A percentile compares a stretch with the other conserved stretches of the same genome.
phyloP scores from a whole-genome alignment of 345 rosid species.

The Linum lewisii region DNA sequence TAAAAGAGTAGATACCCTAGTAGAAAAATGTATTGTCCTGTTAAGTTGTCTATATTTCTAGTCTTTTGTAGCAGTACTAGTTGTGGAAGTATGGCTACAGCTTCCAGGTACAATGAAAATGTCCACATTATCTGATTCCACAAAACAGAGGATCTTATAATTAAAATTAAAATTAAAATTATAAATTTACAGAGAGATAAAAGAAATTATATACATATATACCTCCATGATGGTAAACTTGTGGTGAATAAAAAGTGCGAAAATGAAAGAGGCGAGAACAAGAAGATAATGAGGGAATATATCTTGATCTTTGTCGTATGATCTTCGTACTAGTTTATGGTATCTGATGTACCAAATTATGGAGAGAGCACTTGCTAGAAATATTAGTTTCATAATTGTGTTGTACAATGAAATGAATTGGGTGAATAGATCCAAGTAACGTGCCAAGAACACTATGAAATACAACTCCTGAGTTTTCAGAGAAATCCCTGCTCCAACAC shows the following conservation, averaged over 20 bases:
- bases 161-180: neutral
- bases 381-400: slow-evolving; percentile 32
- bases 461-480: slow-evolving; percentile 41
- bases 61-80: slow-evolving; percentile 40
- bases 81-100: slow-evolving; percentile 47
- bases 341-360: slow-evolving; percentile 43
- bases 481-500: slow-evolving; percentile 32
- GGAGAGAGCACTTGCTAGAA: slow-evolving; percentile 28
- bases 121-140: slow-evolving; percentile 35
- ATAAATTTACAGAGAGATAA: neutral
- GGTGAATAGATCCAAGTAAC: slow-evolving; percentile 31
- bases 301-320: slow-evolving; percentile 28
- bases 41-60: slow-evolving; percentile 44
- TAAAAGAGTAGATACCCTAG: slow-evolving; percentile 38
- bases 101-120: slow-evolving; percentile 43
- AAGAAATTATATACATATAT: too few species aligned
- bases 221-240: slow-evolving; percentile 19
- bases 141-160: neutral
- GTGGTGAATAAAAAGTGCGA: slow-evolving; percentile 26
- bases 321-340: slow-evolving; percentile 36
- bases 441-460: slow-evolving; percentile 31
- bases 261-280: slow-evolving; percentile 16
- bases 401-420: slow-evolving; percentile 33
- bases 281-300: slow-evolving; percentile 25
- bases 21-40: slow-evolving; percentile 38